Evolutionary conservation across 2,329 filamentous ascomycete species (phyloP), one percentile per base, ranked within the genome.

Genomic region (Claviceps arundinis): DNA sequence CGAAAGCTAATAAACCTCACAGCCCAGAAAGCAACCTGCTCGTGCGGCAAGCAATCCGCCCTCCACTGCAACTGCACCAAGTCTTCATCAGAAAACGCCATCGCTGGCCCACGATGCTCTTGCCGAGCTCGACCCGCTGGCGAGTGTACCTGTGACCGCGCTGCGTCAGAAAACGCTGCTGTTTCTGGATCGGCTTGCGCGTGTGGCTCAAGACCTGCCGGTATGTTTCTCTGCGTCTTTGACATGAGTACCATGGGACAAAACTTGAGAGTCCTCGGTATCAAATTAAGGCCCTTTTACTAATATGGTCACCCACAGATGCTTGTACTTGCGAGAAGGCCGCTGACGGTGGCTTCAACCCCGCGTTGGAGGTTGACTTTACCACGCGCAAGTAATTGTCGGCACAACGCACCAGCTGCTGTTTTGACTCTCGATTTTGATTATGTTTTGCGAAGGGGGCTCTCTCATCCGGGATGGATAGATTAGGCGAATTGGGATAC

Each of bases 31-130:
- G 81, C 81, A 8, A 84, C 75, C 55, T 95, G 89, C 80, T 94
- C 88, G 16, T 97, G 91, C 68, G 91, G 91, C 64, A 82, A 95
- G 74, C 79, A 93, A 66, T 80, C 82, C 4, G 91, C 91, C 48
- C 81, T 95, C 48, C 77, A 90, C 67, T 97, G 91, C 80, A 85
- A 75, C 56, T 96, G 91, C 73, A 81, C 81, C 62, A 90, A 88
- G 69, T 78, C 89, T 4, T 57, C 76, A 4, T 70, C 74, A 16
- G 90, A 96, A 76, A 96, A 96, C 75, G 71, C 71, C 42, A 66
- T 87, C 52, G 68, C 74, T 6, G 88, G 88, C 6, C 76, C 87
- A 41, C 77, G 87, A 60, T 95, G 89, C 76, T 89, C 86, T 45
- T 95, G 89, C 75, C 80, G 88, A 59, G 82, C 85, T 60, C 83